phyloP scores from a whole-genome alignment of 148 eudicot species.

The Dianthus caryophyllus region DNA sequence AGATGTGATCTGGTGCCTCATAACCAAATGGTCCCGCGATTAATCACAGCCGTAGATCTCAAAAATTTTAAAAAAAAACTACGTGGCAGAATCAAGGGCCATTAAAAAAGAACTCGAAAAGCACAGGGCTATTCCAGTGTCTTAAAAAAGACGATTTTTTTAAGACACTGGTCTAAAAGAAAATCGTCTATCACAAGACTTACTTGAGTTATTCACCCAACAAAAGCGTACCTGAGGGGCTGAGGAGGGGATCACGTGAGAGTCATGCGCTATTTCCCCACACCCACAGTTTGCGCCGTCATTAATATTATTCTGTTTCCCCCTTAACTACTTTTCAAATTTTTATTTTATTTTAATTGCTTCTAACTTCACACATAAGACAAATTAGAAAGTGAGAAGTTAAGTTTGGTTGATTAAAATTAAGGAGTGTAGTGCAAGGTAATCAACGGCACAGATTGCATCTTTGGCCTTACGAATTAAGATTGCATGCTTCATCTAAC shows the following conservation, averaged over 20 bases:
- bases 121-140: too few relatives aligned
- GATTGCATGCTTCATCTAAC: conserved; percentile 20
- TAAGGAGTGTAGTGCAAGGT: conserved; percentile 10
- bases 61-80: background rate
- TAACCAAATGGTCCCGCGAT: conserved; percentile 8
- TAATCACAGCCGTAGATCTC: conserved; percentile 34
- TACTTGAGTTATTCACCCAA: conserved; percentile 6
- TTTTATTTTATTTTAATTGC: too few relatives aligned
- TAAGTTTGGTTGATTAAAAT: conserved; percentile 1
- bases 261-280: conserved; percentile 28
- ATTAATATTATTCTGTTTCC: conserved; percentile 23
- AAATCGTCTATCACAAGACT: too few relatives aligned
- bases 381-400: conserved; percentile 4
- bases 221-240: conserved; percentile 23
- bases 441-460: conserved; percentile 28
- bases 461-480: conserved; percentile 12
- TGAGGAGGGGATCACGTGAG: too few relatives aligned
- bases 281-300: conserved; percentile 34
- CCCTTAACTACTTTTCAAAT: background rate
- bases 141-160: too few relatives aligned
- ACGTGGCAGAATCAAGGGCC: too few relatives aligned
- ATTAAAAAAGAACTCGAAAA: too few relatives aligned
- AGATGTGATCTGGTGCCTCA: conserved; percentile 17
- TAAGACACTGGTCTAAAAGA: too few relatives aligned
- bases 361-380: background rate